Evolutionary conservation across 805 yeast genomes (phyloP).

Genomic region (Candida qinlingensis): DNA sequence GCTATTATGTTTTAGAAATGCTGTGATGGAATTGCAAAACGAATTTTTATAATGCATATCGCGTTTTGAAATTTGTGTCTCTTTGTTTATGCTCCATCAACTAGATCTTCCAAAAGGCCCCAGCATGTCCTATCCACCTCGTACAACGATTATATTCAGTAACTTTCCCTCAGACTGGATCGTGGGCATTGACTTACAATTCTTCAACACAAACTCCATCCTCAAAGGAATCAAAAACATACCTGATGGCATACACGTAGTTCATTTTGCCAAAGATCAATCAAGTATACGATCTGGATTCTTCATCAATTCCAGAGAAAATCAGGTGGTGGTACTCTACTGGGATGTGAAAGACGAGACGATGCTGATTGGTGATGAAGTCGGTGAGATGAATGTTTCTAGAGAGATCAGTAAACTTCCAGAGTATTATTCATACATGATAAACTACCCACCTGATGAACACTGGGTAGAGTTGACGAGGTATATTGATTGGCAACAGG

Average conservation of each 20-base stretch:
- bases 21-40: too few relatives aligned
- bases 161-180: slow-evolving; percentile 31
- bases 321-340: slow-evolving; percentile 27
- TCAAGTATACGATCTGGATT: slow-evolving; percentile 37
- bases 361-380: slow-evolving; percentile 25
- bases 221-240: slow-evolving; percentile 49
- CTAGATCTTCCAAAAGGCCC: too few relatives aligned
- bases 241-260: slow-evolving; percentile 46
- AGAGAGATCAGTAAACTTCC: slow-evolving; percentile 28
- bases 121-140: not conserved
- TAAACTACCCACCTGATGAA: slow-evolving; percentile 32
- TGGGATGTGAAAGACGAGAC: slow-evolving; percentile 35
- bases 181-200: slow-evolving; percentile 45
- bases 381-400: slow-evolving; percentile 28
- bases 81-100: too few relatives aligned
- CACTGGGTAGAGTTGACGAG: slow-evolving; percentile 25
- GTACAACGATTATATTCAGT: slow-evolving; percentile 22
- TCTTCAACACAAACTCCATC: slow-evolving; percentile 35
- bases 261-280: slow-evolving; percentile 43
- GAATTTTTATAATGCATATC: too few relatives aligned
- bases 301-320: slow-evolving; percentile 30
- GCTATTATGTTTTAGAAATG: too few relatives aligned
- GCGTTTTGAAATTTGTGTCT: too few relatives aligned
- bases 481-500: slow-evolving; percentile 22
- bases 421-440: slow-evolving; percentile 33